Base-by-base conservation (phyloP, 1,284 basidiomycete genomes). In the Tetrapyrgos nigripes region DNA sequence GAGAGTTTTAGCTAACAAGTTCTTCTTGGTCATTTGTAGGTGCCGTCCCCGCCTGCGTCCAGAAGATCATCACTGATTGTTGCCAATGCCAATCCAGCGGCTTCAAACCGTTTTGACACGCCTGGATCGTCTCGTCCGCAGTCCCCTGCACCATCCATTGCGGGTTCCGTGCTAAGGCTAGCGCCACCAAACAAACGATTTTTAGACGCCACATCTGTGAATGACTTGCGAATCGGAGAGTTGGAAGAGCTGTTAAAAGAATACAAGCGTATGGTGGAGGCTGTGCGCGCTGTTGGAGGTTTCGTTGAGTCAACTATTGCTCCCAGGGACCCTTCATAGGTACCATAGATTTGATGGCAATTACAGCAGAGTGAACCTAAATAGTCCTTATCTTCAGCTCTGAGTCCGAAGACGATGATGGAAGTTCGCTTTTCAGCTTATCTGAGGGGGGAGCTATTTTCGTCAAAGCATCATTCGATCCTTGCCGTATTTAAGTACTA, bases 221-320 rank as follows among this genome's bases (percentile, higher is more conserved):
- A 89, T 56, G 93, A 95, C 64, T 74, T 95, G 57, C 83, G 80
- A 53, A 74, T 95, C 23, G 84, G 86, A 0, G 94, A 96, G 66
- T 85, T 95, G 1, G 84, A 81, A 0, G 85, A 89, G 60, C 76
- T 96, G 37, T 74, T 96, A 66, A 73, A 78, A 28, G 93, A 95
- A 62, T 95, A 96, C 72, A 83, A 85, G 60, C 78, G 88, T 21
- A 68, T 93, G 50, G 89, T 82, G 1, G 81, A 84, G 31, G 78
- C 73, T 35, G 70, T 86, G 37, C 70, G 76, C 26, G 70, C 67
- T 58, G 68, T 74, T 21, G 79, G 79, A 17, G 83, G 81, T 8
- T 83, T 82, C 66, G 44, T 29, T 35, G 53, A 54, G 19, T n/a
- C n/a, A n/a, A n/a, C n/a, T n/a, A n/a, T n/a, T n/a, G n/a, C n/a